Evolutionary conservation across 176 grass and related monocot species (phyloP), one percentile per base, ranked within the genome.

Genomic region (Stipa capillata): DNA sequence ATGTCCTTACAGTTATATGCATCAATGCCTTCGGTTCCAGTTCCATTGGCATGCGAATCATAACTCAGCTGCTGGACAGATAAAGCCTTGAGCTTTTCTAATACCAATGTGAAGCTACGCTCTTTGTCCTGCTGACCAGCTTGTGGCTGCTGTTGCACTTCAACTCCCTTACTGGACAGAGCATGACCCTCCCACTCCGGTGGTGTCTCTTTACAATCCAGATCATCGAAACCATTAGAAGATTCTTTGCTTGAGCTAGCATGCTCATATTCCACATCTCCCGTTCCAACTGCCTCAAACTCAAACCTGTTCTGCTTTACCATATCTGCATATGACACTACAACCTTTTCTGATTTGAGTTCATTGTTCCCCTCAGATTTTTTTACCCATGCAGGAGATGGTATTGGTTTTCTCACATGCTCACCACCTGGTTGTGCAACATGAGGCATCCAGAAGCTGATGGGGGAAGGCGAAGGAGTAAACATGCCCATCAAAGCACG

Each of bases 401-500:
- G 34, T 61, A 41, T 40, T 33, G 20, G 74, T 39, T 84, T 62
- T 49, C 23, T 67, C 51, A 25, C 20, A 68, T 28, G 84, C 0
- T 89, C 78, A 57, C 13, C 12, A 78, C 41, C 27, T 9, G 62
- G 73, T 42, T 65, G 57, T 33, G 74, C 21, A 58, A 51, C 72
- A 69, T 89, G 72, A 37, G 82, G 78, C 29, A 21, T 66, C 76
- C 79, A 92, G 72, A 84, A 73, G 51, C 69, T 90, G 40, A 31
- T 82, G 43, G 84, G 83, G 68, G 75, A 75, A 80, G 75, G 50
- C 47, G 67, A 83, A 52, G 86, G 78, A 20, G 59, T 90, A 61
- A 94, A 97, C 69, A 97, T 91, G 68, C 64, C 39, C 32, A 76
- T 94, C 71, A 97, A 85, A 74, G 64, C 74, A 54, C 51, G 29